phyloP scores from a whole-genome alignment of 805 yeast species.

The Candida anglica region DNA sequence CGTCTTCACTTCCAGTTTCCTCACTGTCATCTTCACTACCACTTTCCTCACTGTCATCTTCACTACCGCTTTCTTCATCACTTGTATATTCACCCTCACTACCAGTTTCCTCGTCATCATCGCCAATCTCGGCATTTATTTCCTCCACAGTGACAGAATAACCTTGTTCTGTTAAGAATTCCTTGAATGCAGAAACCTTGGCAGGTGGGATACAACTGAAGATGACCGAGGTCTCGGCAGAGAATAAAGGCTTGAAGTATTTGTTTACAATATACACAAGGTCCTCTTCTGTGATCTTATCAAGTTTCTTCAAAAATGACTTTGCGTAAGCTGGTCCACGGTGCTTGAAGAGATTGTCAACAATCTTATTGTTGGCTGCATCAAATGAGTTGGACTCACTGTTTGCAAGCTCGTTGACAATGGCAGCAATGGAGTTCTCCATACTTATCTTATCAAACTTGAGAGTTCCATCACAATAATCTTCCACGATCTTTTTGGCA shows the following conservation, averaged over 20 bases:
- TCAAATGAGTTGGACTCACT: slow-evolving; percentile 59
- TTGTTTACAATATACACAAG: slow-evolving; percentile 45
- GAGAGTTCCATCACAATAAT: slow-evolving; percentile 50
- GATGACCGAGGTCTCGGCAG: slow-evolving; percentile 49
- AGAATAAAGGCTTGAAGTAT: slow-evolving; percentile 66
- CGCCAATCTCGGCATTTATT: slow-evolving; percentile 23
- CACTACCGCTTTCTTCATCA: slow-evolving; percentile 7
- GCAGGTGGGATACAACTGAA: slow-evolving; percentile 75
- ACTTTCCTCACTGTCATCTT: slow-evolving; percentile 8
- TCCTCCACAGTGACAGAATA: slow-evolving; percentile 60
- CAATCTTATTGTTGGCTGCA: slow-evolving; percentile 64
- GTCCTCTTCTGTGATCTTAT: slow-evolving; percentile 51
- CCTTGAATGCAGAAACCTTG: slow-evolving; percentile 44
- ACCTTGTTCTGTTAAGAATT: slow-evolving; percentile 49
- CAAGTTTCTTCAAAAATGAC: slow-evolving; percentile 49
- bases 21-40: slow-evolving; percentile 15
- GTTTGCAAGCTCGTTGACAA: slow-evolving; percentile 69
- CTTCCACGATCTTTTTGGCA: slow-evolving; percentile 62
- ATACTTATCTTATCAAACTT: slow-evolving; percentile 56
- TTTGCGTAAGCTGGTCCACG: slow-evolving; percentile 67
- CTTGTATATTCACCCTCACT: slow-evolving; percentile 4
- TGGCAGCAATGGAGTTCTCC: slow-evolving; percentile 71
- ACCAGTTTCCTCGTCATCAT: slow-evolving; percentile 6
- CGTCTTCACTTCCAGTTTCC: slow-evolving; percentile 23
- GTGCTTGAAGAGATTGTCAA: slow-evolving; percentile 61